Base-by-base conservation (phyloP, 306 rosid species). In the Bauhinia variegata region DNA sequence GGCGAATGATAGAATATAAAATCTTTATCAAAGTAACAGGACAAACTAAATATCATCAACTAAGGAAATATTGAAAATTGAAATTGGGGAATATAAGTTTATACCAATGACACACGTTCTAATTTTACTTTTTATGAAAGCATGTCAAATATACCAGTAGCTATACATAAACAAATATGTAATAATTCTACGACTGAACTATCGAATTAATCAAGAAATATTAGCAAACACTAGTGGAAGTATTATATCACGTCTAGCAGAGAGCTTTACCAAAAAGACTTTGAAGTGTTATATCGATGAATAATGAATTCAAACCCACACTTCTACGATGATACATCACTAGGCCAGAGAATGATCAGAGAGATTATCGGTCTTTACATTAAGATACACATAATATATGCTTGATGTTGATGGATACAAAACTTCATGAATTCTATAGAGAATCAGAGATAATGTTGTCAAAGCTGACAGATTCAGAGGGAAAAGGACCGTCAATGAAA, bases 341-440 rank as follows among this genome's bases (percentile, higher is more conserved):
- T 60, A 0, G 66, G 49, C 38, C 52, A 61, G 39, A 43, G 12
- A 12, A 42, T 32, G 11, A 30, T 52, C 67, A 61, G 39, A 42
- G 11, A 61, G 31, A 31, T 31, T 7, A 46, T 47, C 7, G 15
- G 43, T 31, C 55, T 46, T 14, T 6, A 28, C 2, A 10, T 19
- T 13, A 43, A 43, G 54, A 23, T 5, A n/a, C 28, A 30, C 53
- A 8, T 19, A 28, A 28, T 23, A 23, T 60, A 19, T 42, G 5
- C 17, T 12, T 12, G 52, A 28, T 10, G 2, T 4, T 39, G 28
- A 23, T 4, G 54, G 28, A 23, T 2, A n/a, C n/a, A 43, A 61
- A 43, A 23, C 28, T 4, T 14, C 41, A 6, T 30, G 4, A 30
- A 8, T 9, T 3, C 15, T 5, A 28, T 5, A 47, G 36, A n/a